phyloP scores from a whole-genome alignment of 1,284 basidiomycete genomes.

The Boletellus deceptivus region DNA sequence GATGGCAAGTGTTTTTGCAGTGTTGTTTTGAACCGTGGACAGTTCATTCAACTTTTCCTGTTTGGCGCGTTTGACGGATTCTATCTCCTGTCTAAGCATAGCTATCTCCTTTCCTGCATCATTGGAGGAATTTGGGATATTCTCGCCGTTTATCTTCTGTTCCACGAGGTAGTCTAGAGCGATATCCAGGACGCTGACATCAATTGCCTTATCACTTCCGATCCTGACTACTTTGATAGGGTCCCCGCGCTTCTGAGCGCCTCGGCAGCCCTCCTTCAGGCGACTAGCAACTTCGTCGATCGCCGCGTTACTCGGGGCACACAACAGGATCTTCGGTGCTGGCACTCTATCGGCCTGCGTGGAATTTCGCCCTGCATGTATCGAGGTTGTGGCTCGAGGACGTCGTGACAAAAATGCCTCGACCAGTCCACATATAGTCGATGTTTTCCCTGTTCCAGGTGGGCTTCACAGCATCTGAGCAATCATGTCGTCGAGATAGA shows the following conservation, averaged over 20 bases:
- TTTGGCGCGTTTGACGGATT: constrained; percentile 60
- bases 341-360: constrained; percentile 48
- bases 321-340: constrained; percentile 81
- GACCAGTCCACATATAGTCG: constrained; percentile 95
- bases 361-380: constrained; percentile 45
- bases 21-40: constrained; percentile 49
- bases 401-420: constrained; percentile 76
- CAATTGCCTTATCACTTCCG: constrained; percentile 80
- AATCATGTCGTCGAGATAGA: constrained; percentile 1
- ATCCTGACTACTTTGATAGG: constrained; percentile 85
- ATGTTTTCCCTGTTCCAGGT: constrained; percentile 98
- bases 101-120: constrained; percentile 60
- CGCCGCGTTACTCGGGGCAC: constrained; percentile 98
- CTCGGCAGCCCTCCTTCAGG: constrained; percentile 75
- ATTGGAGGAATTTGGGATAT: constrained; percentile 39
- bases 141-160: constrained; percentile 59
- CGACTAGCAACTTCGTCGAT: constrained; percentile 96
- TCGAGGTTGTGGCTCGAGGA: constrained; percentile 44
- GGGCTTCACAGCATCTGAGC: constrained; percentile 48
- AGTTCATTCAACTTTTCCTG: constrained; percentile 67
- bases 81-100: constrained; percentile 63
- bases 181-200: constrained; percentile 81
- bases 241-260: constrained; percentile 53
- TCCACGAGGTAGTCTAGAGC: constrained; percentile 88
- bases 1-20: constrained; percentile 46